Evolutionary conservation across 169 alveolate genomes (phyloP), one percentile per base, ranked within the genome.

Genomic region (Cryptosporidium sp.): DNA sequence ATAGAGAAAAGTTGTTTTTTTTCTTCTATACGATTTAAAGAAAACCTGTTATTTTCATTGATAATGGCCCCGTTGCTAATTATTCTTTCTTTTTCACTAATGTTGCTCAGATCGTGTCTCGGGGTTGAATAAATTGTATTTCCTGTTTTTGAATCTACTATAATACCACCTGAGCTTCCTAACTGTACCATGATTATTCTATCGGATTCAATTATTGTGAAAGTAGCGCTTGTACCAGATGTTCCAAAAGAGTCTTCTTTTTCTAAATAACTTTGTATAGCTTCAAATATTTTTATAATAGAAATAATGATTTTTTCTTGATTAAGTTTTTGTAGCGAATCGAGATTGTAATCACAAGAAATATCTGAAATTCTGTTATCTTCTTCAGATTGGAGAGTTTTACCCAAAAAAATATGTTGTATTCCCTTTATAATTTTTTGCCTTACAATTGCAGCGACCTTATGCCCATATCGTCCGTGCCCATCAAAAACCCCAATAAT

Each of bases 381-480:
- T 26, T 55, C 67, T 7, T 55, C 67, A 2, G 21, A 21, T 55
- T 55, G 35, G 67, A 23, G 26, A 14, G 14, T 50, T 23, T 14
- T 21, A 14, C 26, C 58, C 51, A 33, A 37, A 80, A 80, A 26
- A 43, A 80, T 62, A 59, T 62, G 62, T 43, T 80, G 73, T 12
- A 80, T 33, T 26, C 89, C 89, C 21, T 67, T 35, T 6, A 59
- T 41, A 16, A 80, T 23, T 31, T 26, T 80, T 41, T 80, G 89
- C 68, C 69, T 80, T 26, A 80, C 89, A 80, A 80, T 59, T 12
- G 89, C 65, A 21, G 89, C 71, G 14, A 80, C 62, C 23, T 62
- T 80, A 16, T 80, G 89, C 18, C 89, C 89, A 62, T 80, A 80
- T 1, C 89, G 71, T 12, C 89, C 89, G 29, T 80, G 89, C 5